These are phyloP conservation scores for Hymenoscyphus linearis DNA, from an alignment of 2,329 filamentous ascomycete genomes.

Conservation along the genomic window DNA sequence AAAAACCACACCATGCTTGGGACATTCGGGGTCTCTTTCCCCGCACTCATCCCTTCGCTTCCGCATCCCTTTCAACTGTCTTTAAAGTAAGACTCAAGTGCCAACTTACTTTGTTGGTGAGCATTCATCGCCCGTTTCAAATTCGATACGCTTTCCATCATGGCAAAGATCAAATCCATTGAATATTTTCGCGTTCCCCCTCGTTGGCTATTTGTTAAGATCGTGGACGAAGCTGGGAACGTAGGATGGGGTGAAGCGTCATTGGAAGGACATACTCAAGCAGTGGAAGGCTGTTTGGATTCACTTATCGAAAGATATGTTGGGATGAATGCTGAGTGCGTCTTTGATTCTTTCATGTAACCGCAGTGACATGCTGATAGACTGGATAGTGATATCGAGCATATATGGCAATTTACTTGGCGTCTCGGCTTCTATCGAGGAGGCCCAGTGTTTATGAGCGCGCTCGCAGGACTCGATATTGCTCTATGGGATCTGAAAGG, in stretches of 20 bases:
- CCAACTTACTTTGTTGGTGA: too few species aligned
- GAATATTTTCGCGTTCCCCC: slow-evolving; percentile 73
- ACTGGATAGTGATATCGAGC: slow-evolving; percentile 61
- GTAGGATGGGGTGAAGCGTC: slow-evolving; percentile 72
- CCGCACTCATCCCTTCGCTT: too few species aligned
- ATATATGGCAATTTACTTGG: slow-evolving; percentile 73
- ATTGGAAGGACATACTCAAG: slow-evolving; percentile 67
- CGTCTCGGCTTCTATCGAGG: slow-evolving; percentile 70
- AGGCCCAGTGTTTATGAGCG: slow-evolving; percentile 76
- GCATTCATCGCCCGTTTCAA: background rate
- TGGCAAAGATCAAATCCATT: slow-evolving; percentile 60
- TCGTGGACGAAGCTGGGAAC: slow-evolving; percentile 60
- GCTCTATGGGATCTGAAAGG: slow-evolving; percentile 44
- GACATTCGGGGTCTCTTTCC: too few species aligned
- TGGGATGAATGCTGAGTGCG: slow-evolving; percentile 66
- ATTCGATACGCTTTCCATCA: slow-evolving; percentile 29
- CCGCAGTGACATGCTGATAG: background rate
- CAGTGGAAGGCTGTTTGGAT: slow-evolving; percentile 68
- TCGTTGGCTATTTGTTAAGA: slow-evolving; percentile 73
- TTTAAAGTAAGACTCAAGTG: too few species aligned
- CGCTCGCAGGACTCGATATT: slow-evolving; percentile 72
- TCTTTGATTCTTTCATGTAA: background rate
- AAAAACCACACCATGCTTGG: too few species aligned
- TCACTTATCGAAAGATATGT: slow-evolving; percentile 57
- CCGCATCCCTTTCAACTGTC: too few species aligned